Evolutionary conservation across 2,329 filamentous ascomycete genomes (phyloP).

Genomic region (Stenocarpella maydis): DNA sequence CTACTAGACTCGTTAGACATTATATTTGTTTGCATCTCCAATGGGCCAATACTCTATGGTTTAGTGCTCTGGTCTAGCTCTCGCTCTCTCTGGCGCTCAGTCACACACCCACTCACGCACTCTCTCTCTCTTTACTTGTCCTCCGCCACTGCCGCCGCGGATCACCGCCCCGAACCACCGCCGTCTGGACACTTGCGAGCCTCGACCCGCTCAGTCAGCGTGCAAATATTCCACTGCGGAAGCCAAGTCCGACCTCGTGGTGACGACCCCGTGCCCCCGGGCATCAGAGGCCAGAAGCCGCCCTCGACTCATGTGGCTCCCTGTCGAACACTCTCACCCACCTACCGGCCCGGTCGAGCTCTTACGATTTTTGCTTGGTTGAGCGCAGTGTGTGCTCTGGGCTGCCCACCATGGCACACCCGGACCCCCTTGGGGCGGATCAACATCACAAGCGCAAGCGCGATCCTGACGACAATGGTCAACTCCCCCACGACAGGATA

Average conservation of each 20-base stretch:
- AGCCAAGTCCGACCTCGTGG: neutral
- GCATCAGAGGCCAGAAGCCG: neutral
- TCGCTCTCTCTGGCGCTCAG: neutral
- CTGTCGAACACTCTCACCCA: neutral
- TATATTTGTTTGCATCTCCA: neutral
- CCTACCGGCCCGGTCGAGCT: neutral
- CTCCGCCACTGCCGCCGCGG: neutral
- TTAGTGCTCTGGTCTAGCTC: neutral
- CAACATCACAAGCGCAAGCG: slow-evolving; percentile 58
- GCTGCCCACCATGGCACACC: slow-evolving; percentile 50
- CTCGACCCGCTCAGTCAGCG: neutral
- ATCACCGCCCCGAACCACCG: neutral
- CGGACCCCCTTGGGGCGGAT: slow-evolving; percentile 33
- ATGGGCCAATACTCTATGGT: neutral
- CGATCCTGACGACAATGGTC: slow-evolving; percentile 54
- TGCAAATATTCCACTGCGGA: neutral
- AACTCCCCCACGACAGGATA: slow-evolving; percentile 50
- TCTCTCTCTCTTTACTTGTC: neutral
- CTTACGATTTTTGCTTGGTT: slow-evolving; percentile 23
- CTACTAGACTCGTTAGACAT: neutral
- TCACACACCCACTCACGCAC: too few relatives aligned
- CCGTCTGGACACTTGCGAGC: neutral
- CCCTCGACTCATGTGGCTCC: slow-evolving; percentile 15
- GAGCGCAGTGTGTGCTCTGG: slow-evolving; percentile 31
- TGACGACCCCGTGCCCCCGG: neutral